Base-by-base conservation (phyloP, 495 filamentous ascomycete genomes). In the Penicillium tannophilum region DNA sequence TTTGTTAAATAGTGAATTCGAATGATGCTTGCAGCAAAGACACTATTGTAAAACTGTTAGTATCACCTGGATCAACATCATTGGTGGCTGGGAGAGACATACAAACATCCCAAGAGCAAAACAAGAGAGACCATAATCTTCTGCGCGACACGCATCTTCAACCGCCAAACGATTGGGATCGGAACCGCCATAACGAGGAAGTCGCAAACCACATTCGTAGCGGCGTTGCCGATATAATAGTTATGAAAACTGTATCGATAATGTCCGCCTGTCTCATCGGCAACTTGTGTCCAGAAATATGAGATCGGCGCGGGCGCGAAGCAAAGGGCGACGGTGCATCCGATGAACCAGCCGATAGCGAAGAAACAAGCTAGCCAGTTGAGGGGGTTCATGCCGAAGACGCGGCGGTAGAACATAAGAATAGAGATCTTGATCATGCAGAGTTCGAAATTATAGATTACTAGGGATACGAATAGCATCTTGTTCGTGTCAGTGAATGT, bases 181-280 rank as follows among this genome's bases (percentile, higher is more conserved):
- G 82, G 83, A 1, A 85, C 74, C 2, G 67, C 26, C 42, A 86
- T 58, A 55, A 86, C 80, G 70, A 78, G 77, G 33, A 82, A 65
- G 59, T 85, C 83, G 14, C 76, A 73, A 14, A 81, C 16, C 51
- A 85, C 82, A 60, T 83, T 82, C 57, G 80, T 74, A 6, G 67
- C 63, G 10, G 80, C 79, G 1, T 79, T 84, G 26, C 71, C 82
- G 70, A 65, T 57, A 14, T 65, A 65, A 30, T 62, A 68, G n/a
- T 59, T 45, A 26, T 61, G 61, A 42, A 68, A 65, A 7, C 63
- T 43, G 45, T 56, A 65, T 35, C 63, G 56, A 16, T 41, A 65
- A 12, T 52, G 23, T 5, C 65, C 65, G n/a, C 44, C 31, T 0
- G 31, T 44, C 26, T 31, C 10, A 17, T 51, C 4, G 14, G 42